Conservation (phyloP, 345 rosid genomes). For the Litchi chinensis region DNA sequence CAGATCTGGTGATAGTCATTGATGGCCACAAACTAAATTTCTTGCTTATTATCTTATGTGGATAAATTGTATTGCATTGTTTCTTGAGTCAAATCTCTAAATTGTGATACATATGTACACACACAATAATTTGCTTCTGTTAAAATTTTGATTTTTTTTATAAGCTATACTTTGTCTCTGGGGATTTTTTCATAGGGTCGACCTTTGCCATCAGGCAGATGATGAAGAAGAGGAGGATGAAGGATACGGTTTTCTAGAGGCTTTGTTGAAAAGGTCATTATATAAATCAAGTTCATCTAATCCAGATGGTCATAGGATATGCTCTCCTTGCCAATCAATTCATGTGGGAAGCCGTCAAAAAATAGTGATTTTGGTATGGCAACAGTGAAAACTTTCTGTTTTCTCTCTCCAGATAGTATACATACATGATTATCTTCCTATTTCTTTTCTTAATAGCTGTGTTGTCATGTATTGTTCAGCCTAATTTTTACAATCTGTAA, state of each 20-base stretch:
- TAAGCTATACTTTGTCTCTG: constrained; percentile 19
- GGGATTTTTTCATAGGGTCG: constrained; percentile 47
- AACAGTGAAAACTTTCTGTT: constrained; percentile 3
- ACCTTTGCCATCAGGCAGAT: constrained; percentile 67
- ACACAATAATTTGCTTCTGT: constrained; percentile 14
- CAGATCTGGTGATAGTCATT: not conserved
- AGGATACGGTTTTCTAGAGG: constrained; percentile 51
- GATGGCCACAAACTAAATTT: not conserved
- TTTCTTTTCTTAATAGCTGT: not conserved
- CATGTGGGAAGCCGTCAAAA: constrained; percentile 69
- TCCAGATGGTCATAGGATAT: constrained; percentile 39
- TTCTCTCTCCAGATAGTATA: constrained; percentile 7
- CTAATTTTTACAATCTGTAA: constrained; percentile 1
- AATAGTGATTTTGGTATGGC: constrained; percentile 58
- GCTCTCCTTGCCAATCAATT: constrained; percentile 53
- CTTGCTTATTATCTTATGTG: not conserved
- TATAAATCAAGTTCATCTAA: constrained; percentile 36
- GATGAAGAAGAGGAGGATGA: constrained; percentile 71
- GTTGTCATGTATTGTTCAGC: not conserved
- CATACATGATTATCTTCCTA: not conserved
- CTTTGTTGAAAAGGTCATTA: constrained; percentile 46
- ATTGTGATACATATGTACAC: not conserved
- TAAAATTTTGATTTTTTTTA: constrained; percentile 11
- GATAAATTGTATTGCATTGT: not conserved
- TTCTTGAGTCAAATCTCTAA: not conserved